Percentiles rank a stretch among this genome's conserved stretches.
Evolutionary conservation across 2,329 filamentous ascomycete genomes (phyloP).

Genomic region (Pestalotiopsis sp.): DNA sequence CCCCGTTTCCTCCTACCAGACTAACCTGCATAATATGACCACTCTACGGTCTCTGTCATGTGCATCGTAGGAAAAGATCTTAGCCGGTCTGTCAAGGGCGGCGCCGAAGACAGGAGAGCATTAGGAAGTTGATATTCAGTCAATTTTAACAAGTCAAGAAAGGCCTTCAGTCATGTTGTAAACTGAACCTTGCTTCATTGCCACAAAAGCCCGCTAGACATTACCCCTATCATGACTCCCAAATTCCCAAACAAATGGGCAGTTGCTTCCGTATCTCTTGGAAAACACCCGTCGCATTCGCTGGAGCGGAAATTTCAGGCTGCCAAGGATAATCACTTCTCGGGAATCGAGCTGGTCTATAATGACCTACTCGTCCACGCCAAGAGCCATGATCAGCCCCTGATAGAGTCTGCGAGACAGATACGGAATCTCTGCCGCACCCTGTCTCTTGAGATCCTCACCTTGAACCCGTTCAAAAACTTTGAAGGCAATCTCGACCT

Average conservation of each 20-base stretch:
- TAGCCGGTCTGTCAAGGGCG: neutral
- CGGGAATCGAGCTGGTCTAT: slow-evolving; percentile 35
- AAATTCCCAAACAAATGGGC: neutral
- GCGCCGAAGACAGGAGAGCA: no score
- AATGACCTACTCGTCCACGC: slow-evolving; percentile 29
- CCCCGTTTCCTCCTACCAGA: neutral
- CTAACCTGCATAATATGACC: neutral
- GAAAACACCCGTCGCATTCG: slow-evolving; percentile 29
- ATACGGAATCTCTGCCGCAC: slow-evolving; percentile 25
- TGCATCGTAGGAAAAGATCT: neutral
- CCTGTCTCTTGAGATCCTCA: slow-evolving; percentile 33
- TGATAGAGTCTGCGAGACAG: slow-evolving; percentile 20
- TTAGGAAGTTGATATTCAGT: no score
- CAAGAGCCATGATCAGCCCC: slow-evolving; percentile 17
- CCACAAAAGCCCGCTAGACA: neutral
- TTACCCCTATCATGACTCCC: neutral
- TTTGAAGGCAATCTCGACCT: slow-evolving; percentile 33
- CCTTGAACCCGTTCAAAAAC: slow-evolving; percentile 37
- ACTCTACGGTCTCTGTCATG: neutral
- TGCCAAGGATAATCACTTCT: slow-evolving; percentile 28
- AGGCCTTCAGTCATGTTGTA: neutral
- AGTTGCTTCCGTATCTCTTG: neutral
- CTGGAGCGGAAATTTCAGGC: slow-evolving; percentile 32
- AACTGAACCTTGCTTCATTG: neutral
- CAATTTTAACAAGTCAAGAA: no score